A percentile compares a stretch with the other conserved stretches of the same genome.
Conservation (phyloP, 2,329 filamentous ascomycete species). For the Aspergillus ochraceus region DNA sequence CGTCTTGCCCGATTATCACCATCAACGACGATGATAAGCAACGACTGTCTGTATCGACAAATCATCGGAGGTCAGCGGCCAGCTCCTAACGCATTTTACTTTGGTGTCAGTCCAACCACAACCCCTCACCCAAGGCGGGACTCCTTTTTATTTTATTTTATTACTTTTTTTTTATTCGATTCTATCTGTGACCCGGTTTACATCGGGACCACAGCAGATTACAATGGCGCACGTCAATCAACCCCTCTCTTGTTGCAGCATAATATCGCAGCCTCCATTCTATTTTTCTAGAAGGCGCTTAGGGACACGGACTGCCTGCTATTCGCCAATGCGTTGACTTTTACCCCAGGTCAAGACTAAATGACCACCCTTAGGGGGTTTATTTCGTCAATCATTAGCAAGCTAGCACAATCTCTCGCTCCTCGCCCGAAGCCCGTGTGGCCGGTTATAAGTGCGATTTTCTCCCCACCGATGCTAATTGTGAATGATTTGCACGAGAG, state of each 20-base stretch:
- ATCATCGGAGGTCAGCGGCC: conserved; percentile 12
- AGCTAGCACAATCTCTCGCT: conserved; percentile 15
- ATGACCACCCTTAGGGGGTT: conserved; percentile 9
- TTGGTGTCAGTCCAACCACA: conserved; percentile 12
- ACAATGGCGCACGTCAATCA: conserved; percentile 17
- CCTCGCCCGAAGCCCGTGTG: conserved; percentile 8
- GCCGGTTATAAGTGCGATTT: conserved; percentile 16
- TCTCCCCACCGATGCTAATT: conserved; percentile 10
- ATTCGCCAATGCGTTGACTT: conserved; percentile 11
- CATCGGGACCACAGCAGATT: conserved; percentile 13
- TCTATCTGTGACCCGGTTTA: conserved; percentile 12
- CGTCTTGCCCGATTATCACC: conserved; percentile 7
- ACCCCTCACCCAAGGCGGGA: conserved; percentile 15
- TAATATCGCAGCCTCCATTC: conserved; percentile 14
- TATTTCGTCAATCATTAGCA: conserved; percentile 17
- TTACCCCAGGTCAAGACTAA: conserved; percentile 32
- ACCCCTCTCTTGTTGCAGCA: conserved; percentile 16
- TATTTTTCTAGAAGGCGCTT: conserved; percentile 21
- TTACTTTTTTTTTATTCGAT: not conserved
- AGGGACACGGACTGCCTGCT: conserved; percentile 15
- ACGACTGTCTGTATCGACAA: conserved; percentile 12
- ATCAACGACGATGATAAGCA: conserved; percentile 13
- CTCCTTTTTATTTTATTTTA: conserved; percentile 4
- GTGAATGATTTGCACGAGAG: conserved; percentile 11
- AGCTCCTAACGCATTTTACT: conserved; percentile 11